Percentiles rank a stretch among this genome's conserved stretches.
Conservation (phyloP, 2,329 filamentous ascomycete species). For the Paecilomyces niveus region DNA sequence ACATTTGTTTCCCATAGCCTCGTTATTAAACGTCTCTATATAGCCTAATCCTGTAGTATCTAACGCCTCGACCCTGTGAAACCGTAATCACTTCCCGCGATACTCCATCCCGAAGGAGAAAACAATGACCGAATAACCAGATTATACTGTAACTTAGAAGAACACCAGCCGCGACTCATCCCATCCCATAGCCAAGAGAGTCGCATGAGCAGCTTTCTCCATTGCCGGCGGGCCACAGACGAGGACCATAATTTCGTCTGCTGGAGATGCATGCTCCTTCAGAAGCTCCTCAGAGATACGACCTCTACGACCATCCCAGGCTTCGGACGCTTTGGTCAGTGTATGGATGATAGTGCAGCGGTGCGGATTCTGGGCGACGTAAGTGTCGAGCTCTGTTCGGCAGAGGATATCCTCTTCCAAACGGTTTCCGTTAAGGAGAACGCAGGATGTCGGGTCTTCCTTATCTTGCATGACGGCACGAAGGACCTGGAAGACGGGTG, state of each 20-base stretch:
- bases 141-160: conserved; percentile 46
- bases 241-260: conserved; percentile 56
- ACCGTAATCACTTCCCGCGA: background rate
- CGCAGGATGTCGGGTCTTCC: conserved; percentile 58
- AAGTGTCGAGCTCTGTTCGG: conserved; percentile 60
- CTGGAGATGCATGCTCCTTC: conserved; percentile 45
- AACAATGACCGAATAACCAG: background rate
- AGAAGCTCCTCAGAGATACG: conserved; percentile 60
- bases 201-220: conserved; percentile 58
- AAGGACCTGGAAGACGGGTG: conserved; percentile 82
- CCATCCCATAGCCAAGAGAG: conserved; percentile 61
- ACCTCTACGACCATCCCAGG: conserved; percentile 63
- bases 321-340: conserved; percentile 55
- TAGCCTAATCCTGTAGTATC: background rate
- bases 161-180: conserved; percentile 65
- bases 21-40: background rate
- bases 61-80: background rate
- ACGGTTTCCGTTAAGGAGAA: conserved; percentile 73
- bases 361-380: conserved; percentile 45
- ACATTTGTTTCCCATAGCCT: background rate
- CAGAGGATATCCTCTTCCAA: conserved; percentile 76
- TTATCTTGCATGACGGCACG: conserved; percentile 62
- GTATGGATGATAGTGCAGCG: conserved; percentile 62
- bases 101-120: background rate
- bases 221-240: conserved; percentile 72